Conservation (phyloP, 1,284 basidiomycete genomes). For the Malassezia dermatis region DNA sequence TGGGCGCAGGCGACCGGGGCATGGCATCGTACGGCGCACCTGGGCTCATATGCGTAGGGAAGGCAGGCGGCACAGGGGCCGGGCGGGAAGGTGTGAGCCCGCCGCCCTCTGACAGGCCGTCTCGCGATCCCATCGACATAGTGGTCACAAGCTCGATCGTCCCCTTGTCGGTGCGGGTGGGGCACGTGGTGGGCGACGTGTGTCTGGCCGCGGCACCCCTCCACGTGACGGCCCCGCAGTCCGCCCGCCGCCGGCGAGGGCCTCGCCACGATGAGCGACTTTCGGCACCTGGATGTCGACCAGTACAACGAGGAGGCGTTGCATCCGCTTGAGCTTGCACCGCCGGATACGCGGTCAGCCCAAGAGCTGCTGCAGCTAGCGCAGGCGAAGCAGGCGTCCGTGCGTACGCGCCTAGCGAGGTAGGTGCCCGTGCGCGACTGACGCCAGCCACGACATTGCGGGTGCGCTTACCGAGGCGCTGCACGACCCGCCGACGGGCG, state of each 20-base stretch:
- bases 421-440: conserved; percentile 17
- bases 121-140: conserved; percentile 4
- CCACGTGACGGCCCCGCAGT: neutral
- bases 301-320: conserved; percentile 82
- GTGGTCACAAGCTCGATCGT: neutral
- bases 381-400: conserved; percentile 62
- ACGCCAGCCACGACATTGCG: conserved; percentile 28
- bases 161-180: neutral
- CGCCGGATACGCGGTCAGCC: conserved; percentile 71
- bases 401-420: conserved; percentile 55
- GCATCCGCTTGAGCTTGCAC: conserved; percentile 65
- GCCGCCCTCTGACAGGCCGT: conserved; percentile 3
- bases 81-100: conserved; percentile 10
- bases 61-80: conserved; percentile 8
- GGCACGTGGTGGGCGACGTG: neutral
- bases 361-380: conserved; percentile 65
- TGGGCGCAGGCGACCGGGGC: neutral
- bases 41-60: neutral
- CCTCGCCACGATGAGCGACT: conserved; percentile 48
- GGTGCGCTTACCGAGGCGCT: conserved; percentile 32
- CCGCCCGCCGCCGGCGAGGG: neutral
- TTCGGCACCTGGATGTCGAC: conserved; percentile 90
- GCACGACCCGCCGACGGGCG: conserved; percentile 35
- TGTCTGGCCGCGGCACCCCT: neutral
- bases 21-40: neutral